A percentile compares a stretch with the other conserved stretches of the same genome.
phyloP scores from a whole-genome alignment of 2,329 filamentous ascomycete species.

The Alternaria alternata region DNA sequence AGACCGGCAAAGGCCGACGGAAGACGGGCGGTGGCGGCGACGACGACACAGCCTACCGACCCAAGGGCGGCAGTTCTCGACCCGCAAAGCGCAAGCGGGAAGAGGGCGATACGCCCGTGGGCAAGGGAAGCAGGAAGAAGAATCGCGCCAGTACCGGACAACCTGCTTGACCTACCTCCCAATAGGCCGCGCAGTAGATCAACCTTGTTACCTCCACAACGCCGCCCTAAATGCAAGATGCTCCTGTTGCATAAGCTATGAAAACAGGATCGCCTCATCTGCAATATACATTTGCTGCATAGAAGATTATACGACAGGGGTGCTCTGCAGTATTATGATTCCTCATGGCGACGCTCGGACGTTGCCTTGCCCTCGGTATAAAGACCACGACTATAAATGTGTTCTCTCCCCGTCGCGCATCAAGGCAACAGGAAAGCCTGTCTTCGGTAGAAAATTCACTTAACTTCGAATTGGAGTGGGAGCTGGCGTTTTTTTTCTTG shows the following conservation, averaged over 20 bases:
- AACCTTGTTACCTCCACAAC: neutral
- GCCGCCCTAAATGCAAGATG: neutral
- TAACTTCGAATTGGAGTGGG: neutral
- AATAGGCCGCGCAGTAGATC: neutral
- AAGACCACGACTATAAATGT: too few species aligned
- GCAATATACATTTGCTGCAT: too few species aligned
- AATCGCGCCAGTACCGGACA: conserved; percentile 37
- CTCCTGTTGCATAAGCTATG: too few species aligned
- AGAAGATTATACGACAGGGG: too few species aligned
- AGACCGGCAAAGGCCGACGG: conserved; percentile 33
- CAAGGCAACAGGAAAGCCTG: too few species aligned
- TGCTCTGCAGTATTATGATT: too few species aligned
- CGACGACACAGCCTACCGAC: conserved; percentile 57
- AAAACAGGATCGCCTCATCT: too few species aligned
- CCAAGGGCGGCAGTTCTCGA: conserved; percentile 58
- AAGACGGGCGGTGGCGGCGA: conserved; percentile 46
- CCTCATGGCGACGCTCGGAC: too few species aligned
- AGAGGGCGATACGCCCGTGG: conserved; percentile 40
- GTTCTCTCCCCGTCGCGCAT: too few species aligned
- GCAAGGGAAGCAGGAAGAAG: conserved; percentile 46
- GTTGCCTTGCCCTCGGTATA: too few species aligned
- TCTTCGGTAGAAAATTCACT: neutral
- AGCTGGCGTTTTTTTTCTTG: conserved; percentile 5
- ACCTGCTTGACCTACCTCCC: conserved; percentile 10
- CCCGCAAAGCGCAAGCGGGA: conserved; percentile 55